Base-by-base conservation (phyloP, 208 protist species). In the Trypanosoma mega region DNA sequence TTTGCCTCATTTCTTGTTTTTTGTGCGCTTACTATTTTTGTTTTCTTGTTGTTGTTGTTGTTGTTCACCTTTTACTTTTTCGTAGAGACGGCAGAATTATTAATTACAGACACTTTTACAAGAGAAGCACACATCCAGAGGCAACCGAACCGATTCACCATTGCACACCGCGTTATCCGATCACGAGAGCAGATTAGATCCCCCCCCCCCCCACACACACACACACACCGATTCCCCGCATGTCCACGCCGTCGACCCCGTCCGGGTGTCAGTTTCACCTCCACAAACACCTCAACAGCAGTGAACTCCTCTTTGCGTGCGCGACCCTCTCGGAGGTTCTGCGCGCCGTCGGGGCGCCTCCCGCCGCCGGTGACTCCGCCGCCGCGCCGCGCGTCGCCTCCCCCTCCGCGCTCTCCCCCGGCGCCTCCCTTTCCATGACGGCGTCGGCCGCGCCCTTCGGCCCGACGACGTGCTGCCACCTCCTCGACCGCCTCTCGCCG, bases 351-450 rank as follows among this genome's bases (percentile, higher is more conserved):
- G 55, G 49, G n/a, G n/a, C n/a, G n/a, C n/a, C n/a, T n/a, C n/a
- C n/a, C n/a, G n/a, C n/a, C n/a, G n/a, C n/a, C n/a, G n/a, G n/a
- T n/a, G n/a, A n/a, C n/a, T n/a, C n/a, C n/a, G n/a, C n/a, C n/a
- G n/a, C n/a, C n/a, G n/a, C n/a, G n/a, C n/a, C 8, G 20, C 27
- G 50, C 50, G 14, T 16, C 44, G 9, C 6, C 26, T 7, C 16
- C 39, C 27, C n/a, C 49, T 8, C 37, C 53, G 12, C 21, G 5
- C 50, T 70, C 11, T 24, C 37, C 11, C 3, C 44, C 6, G 63
- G 65, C 18, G 68, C 36, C 21, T 68, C 72, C 18, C 20, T 80
- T 7, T 90, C 83, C 36, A 59, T 79, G 52, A 82, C 78, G 30
- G 71, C 60, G 26, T 68, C 74, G 14, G 37, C 41, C 24, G 68